Conservation (phyloP, 345 rosid species). For the Adansonia digitata region DNA sequence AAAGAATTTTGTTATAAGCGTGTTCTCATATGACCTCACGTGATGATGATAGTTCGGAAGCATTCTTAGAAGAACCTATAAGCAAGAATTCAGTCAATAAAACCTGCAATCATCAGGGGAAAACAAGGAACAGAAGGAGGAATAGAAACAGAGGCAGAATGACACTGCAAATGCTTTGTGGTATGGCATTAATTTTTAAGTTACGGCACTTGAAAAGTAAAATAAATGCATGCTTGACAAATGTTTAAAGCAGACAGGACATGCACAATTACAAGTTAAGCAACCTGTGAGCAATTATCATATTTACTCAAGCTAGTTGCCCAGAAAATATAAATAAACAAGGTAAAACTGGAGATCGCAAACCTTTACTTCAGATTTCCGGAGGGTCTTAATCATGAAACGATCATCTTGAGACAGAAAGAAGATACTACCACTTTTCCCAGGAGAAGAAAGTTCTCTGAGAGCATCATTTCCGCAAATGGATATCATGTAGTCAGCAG, state of each 20-base stretch:
- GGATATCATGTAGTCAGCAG: constrained; percentile 99
- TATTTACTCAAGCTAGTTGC: neutral
- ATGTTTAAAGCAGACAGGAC: neutral
- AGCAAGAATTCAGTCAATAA: constrained; percentile 22
- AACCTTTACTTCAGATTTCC: constrained; percentile 97
- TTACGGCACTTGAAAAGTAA: neutral
- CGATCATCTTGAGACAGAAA: constrained; percentile 95
- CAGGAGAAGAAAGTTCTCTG: constrained; percentile 97
- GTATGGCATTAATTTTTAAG: neutral
- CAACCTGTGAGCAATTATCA: neutral
- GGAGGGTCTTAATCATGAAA: constrained; percentile 97
- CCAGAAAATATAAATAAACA: neutral
- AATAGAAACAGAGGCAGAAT: constrained; percentile 5
- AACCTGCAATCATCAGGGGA: constrained; percentile 7
- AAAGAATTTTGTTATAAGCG: constrained; percentile 93
- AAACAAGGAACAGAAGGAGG: neutral
- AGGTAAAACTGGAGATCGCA: constrained; percentile 20
- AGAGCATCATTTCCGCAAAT: constrained; percentile 98
- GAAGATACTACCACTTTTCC: constrained; percentile 95
- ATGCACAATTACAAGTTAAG: constrained; percentile 9
- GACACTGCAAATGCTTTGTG: neutral
- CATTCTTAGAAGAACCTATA: constrained; percentile 91
- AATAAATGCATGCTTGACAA: neutral
- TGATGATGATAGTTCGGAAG: constrained; percentile 95
- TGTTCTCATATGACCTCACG: constrained; percentile 84